A percentile compares a stretch with the other conserved stretches of the same genome.
Conservation (phyloP, 108 stramenopile species). For the Schizochytrium sp. region DNA sequence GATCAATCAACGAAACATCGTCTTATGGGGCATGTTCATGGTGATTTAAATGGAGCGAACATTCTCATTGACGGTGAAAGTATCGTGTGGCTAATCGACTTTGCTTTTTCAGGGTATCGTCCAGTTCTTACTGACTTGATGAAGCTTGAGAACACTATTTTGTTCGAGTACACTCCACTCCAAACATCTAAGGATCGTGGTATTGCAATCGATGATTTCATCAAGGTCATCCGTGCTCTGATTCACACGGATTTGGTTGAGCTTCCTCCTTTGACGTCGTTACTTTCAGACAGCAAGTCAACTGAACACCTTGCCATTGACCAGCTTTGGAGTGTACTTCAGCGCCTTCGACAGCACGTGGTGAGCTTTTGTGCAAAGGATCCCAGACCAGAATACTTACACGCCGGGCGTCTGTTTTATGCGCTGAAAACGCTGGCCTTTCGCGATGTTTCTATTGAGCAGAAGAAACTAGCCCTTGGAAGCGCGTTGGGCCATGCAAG, state of each 20-base stretch:
- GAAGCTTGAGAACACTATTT: constrained; percentile 47
- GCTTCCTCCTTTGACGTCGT: neutral
- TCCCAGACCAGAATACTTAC: neutral
- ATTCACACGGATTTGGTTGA: neutral
- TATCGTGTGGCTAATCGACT: constrained; percentile 57
- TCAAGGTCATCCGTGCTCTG: neutral
- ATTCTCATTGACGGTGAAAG: constrained; percentile 58
- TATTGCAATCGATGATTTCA: neutral
- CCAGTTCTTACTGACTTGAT: constrained; percentile 25
- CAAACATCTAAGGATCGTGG: neutral
- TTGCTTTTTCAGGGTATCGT: constrained; percentile 37
- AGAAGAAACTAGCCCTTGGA: constrained; percentile 21
- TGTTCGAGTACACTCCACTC: constrained; percentile 56
- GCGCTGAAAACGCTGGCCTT: constrained; percentile 42
- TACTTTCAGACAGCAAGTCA: neutral
- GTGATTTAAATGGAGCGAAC: constrained; percentile 52
- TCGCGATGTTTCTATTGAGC: neutral
- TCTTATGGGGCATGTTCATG: constrained; percentile 45
- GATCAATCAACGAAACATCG: neutral
- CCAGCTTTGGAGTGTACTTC: constrained; percentile 11
- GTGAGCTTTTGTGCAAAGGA: neutral
- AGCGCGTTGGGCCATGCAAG: neutral
- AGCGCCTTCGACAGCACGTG: constrained; percentile 19
- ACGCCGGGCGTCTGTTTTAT: constrained; percentile 41
- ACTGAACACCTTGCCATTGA: neutral